Evolutionary conservation across 306 rosid species (phyloP).

Genomic region (Myrica gale): DNA sequence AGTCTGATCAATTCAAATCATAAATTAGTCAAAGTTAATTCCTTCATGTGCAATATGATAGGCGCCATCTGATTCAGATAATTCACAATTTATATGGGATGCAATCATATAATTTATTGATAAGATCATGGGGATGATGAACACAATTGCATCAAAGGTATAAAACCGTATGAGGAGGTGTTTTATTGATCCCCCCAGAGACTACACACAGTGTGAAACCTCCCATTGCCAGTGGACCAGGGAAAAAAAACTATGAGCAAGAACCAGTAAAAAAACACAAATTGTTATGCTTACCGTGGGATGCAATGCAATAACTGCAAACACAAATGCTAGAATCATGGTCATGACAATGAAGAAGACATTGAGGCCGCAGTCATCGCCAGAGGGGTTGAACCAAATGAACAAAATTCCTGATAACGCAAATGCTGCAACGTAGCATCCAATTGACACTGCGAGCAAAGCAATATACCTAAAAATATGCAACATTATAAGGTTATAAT

Average conservation of each 20-base stretch:
- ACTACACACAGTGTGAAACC: not conserved
- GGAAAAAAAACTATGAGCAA: not conserved
- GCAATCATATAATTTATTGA: not conserved
- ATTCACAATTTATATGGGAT: constrained; percentile 5
- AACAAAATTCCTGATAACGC: constrained; percentile 69
- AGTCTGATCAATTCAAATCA: not conserved
- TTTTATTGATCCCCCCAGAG: not conserved
- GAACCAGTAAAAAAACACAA: not conserved
- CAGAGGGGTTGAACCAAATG: constrained; percentile 94
- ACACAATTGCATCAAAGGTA: not conserved
- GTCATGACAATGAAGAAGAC: constrained; percentile 88
- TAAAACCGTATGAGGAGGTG: not conserved
- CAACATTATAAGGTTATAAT: constrained; percentile 26
- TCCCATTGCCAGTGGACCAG: not conserved
- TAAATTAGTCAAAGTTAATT: constrained; percentile 7
- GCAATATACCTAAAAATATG: constrained; percentile 77
- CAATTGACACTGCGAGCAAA: constrained; percentile 70
- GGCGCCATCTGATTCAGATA: constrained; percentile 1
- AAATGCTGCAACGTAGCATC: constrained; percentile 82
- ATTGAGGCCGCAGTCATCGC: constrained; percentile 88
- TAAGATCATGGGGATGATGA: not conserved
- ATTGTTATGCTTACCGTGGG: constrained; percentile 57
- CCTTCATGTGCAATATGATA: constrained; percentile 6
- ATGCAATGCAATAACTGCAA: constrained; percentile 70
- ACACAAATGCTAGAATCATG: constrained; percentile 75